Percentiles rank a stretch among this genome's conserved stretches.
Evolutionary conservation across 2,329 filamentous ascomycete species (phyloP).

Genomic region (Fusarium hostae): DNA sequence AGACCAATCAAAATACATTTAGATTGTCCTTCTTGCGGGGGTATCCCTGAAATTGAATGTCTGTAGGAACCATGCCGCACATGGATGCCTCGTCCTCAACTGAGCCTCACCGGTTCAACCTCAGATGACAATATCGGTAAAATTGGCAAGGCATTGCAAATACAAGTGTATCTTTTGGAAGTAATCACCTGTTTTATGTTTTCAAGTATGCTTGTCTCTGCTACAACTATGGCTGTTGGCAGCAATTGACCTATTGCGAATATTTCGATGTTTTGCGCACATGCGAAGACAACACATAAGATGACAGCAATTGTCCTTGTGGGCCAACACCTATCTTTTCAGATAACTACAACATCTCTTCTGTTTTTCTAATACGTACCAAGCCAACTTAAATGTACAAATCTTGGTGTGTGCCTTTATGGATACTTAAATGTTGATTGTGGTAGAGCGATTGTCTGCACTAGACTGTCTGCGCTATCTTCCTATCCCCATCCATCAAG

Average conservation of each 20-base stretch:
- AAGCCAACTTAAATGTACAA: neutral
- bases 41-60: neutral
- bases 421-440: neutral
- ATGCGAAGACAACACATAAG: neutral
- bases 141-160: neutral
- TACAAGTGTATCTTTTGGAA: neutral
- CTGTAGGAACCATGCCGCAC: neutral
- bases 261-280: constrained; percentile 1
- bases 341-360: neutral
- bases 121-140: neutral
- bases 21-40: neutral
- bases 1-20: neutral
- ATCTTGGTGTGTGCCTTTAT: neutral
- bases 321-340: too few relatives aligned
- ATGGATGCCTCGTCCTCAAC: neutral
- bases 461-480: neutral
- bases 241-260: neutral
- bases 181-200: neutral
- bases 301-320: neutral
- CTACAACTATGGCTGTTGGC: neutral
- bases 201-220: neutral
- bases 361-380: too few relatives aligned
- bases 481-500: neutral
- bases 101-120: constrained; percentile 8
- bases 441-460: neutral